A percentile compares a stretch with the other conserved stretches of the same genome.
phyloP scores from a whole-genome alignment of 768 basidiomycete species.

The Suillus placidus region DNA sequence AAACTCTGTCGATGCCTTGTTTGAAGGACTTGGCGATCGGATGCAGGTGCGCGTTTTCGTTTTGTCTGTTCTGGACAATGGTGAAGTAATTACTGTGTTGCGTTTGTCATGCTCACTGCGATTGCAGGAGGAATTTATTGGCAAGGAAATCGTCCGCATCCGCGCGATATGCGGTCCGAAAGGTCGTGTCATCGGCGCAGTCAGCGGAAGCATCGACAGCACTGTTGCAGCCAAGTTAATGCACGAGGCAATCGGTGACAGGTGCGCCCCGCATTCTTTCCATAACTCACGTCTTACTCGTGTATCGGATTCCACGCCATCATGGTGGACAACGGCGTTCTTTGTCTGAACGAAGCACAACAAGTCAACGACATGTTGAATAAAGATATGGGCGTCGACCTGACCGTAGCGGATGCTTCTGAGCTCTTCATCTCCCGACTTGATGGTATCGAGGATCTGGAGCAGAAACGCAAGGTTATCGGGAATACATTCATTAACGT shows the following conservation, averaged over 20 bases:
- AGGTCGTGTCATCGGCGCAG: slow-evolving; percentile 97
- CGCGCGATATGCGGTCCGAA: slow-evolving; percentile 91
- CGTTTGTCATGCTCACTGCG: slow-evolving; percentile 12
- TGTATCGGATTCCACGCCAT: slow-evolving; percentile 89
- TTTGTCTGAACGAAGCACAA: slow-evolving; percentile 86
- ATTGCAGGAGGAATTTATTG: slow-evolving; percentile 92
- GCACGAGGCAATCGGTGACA: slow-evolving; percentile 98
- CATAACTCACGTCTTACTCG: slow-evolving; percentile 4
- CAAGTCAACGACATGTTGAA: slow-evolving; percentile 95
- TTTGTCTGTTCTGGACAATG: slow-evolving; percentile 99
- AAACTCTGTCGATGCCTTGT: slow-evolving; percentile 68
- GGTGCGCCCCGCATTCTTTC: slow-evolving; percentile 48
- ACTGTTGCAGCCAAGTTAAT: slow-evolving; percentile 98
- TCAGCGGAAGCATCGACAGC: slow-evolving; percentile 96
- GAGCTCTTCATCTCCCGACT: slow-evolving; percentile 88
- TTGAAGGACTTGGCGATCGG: slow-evolving; percentile 83
- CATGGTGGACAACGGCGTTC: slow-evolving; percentile 98
- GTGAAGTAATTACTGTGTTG: slow-evolving; percentile 40
- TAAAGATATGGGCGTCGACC: slow-evolving; percentile 91
- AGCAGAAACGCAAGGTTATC: slow-evolving; percentile 96
- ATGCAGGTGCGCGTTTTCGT: too few relatives aligned
- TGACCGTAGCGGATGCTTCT: slow-evolving; percentile 95
- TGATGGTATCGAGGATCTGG: slow-evolving; percentile 93
- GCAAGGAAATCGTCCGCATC: slow-evolving; percentile 94
- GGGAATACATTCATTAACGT: slow-evolving; percentile 99